phyloP scores from a whole-genome alignment of 495 filamentous ascomycete genomes.

The Corynascus novoguineensis region DNA sequence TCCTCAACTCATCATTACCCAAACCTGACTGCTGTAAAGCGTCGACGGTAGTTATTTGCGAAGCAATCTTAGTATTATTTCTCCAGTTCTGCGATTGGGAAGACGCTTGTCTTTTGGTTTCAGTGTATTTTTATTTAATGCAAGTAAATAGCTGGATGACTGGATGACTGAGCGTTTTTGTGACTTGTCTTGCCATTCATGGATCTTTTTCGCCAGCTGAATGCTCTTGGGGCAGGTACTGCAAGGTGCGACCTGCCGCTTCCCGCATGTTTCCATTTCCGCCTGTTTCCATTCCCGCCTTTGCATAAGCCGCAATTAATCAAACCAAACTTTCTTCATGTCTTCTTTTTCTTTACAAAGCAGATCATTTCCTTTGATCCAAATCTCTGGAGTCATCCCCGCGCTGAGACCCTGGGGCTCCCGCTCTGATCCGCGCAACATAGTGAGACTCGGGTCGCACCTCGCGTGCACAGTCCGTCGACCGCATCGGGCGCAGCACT shows the following conservation, averaged over 20 bases:
- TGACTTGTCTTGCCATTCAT: neutral
- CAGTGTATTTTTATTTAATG: too few relatives aligned
- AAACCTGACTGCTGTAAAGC: too few relatives aligned
- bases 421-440: neutral
- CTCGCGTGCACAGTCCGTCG: neutral
- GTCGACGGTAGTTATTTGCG: too few relatives aligned
- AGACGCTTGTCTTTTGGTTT: too few relatives aligned
- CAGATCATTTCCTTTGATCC: neutral
- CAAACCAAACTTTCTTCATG: too few relatives aligned
- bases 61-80: too few relatives aligned
- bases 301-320: conserved; percentile 4
- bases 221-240: neutral
- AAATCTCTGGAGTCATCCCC: too few relatives aligned
- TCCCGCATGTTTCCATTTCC: neutral
- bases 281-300: neutral
- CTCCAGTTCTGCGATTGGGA: too few relatives aligned
- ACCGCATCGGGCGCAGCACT: neutral
- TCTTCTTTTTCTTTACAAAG: neutral
- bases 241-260: neutral
- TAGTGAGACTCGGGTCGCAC: neutral
- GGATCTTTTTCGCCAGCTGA: neutral
- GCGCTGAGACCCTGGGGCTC: neutral
- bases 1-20: neutral
- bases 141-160: too few relatives aligned
- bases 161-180: too few relatives aligned